These are phyloP conservation scores for Abortiporus biennis DNA, from an alignment of 1,284 basidiomycete genomes.

Conservation along the genomic window DNA sequence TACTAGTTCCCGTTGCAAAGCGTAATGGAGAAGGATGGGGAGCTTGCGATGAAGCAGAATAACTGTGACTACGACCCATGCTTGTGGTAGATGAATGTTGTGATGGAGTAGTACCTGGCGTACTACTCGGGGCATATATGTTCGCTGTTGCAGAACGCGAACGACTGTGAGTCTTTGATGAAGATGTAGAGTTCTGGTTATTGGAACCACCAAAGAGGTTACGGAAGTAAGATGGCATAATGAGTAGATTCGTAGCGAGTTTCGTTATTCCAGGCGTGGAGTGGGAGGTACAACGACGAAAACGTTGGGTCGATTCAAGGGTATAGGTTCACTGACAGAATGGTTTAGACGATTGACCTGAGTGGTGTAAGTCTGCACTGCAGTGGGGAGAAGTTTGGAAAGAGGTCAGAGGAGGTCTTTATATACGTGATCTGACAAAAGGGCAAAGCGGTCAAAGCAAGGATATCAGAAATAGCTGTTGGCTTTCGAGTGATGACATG, in stretches of 20 bases:
- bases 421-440: no score
- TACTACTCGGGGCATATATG: slow-evolving; percentile 15
- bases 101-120: slow-evolving; percentile 14
- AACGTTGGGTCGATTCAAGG: background rate
- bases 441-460: no score
- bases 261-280: background rate
- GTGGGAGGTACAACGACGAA: no score
- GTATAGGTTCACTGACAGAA: background rate
- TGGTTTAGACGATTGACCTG: slow-evolving; percentile 1
- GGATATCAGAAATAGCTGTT: no score
- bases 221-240: slow-evolving; percentile 32
- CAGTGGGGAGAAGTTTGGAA: slow-evolving; percentile 1
- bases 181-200: slow-evolving; percentile 14
- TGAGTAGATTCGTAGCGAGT: slow-evolving; percentile 2
- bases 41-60: slow-evolving; percentile 20
- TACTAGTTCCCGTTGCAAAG: slow-evolving; percentile 21
- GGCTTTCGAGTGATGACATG: no score
- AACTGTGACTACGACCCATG: slow-evolving; percentile 26
- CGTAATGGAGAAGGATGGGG: slow-evolving; percentile 30
- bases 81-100: no score
- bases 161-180: slow-evolving; percentile 22
- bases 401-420: background rate
- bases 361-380: slow-evolving; percentile 1
- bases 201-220: slow-evolving; percentile 28
- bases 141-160: slow-evolving; percentile 22